phyloP scores from a whole-genome alignment of 2,329 filamentous ascomycete genomes.

The Ophiostoma sp. region DNA sequence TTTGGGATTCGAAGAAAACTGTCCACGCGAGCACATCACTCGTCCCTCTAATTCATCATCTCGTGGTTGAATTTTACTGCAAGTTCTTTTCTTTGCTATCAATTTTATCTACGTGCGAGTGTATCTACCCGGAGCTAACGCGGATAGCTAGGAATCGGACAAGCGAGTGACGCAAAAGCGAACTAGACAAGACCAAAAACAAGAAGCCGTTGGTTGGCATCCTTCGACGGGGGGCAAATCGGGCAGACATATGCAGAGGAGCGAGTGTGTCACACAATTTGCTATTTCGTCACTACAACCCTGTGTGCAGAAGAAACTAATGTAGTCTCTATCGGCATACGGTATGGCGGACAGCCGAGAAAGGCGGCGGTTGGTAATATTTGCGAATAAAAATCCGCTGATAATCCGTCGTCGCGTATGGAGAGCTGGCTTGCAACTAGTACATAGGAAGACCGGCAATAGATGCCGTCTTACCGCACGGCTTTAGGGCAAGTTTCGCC shows the following conservation, averaged over 20 bases:
- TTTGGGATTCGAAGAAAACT: neutral
- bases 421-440: neutral
- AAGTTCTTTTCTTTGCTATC: neutral
- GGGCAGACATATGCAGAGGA: neutral
- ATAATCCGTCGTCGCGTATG: neutral
- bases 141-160: neutral
- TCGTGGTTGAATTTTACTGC: neutral
- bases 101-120: neutral
- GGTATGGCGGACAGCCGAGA: neutral
- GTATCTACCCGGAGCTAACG: neutral
- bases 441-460: neutral
- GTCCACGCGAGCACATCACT: neutral
- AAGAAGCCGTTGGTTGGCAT: neutral
- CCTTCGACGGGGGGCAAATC: neutral
- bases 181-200: slow-evolving; percentile 1
- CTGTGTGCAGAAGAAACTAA: neutral
- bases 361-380: neutral
- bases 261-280: neutral
- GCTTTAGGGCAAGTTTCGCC: neutral
- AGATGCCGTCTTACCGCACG: neutral
- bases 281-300: neutral
- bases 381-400: neutral
- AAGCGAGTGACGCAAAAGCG: neutral
- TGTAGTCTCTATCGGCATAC: neutral
- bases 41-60: neutral